These are phyloP conservation scores for Saksenaea oblongispora DNA, from an alignment of 371 early-diverging fungal species.

Conservation along the genomic window DNA sequence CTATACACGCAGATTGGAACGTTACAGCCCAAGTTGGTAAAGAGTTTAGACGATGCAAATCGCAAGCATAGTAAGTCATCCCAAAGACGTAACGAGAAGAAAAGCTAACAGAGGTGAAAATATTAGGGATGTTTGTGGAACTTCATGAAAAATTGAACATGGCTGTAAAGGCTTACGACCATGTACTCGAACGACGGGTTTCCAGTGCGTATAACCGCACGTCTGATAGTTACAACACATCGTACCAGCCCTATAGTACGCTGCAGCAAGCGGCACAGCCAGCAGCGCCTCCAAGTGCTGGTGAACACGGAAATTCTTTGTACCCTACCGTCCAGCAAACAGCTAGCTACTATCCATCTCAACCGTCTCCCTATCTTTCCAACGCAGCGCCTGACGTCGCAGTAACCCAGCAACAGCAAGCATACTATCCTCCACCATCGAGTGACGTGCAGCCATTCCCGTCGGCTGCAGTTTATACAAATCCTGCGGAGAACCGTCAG, in stretches of 20 bases:
- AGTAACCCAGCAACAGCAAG: background rate
- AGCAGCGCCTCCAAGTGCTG: background rate
- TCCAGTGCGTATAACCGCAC: constrained; percentile 29
- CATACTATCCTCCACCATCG: background rate
- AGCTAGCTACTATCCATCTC: background rate
- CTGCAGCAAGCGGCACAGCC: constrained; percentile 4
- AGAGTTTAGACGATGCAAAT: constrained; percentile 64
- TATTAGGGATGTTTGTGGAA: constrained; percentile 50
- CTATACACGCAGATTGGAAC: constrained; percentile 71
- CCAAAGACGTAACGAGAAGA: background rate
- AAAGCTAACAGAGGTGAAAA: background rate
- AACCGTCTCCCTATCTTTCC: constrained; percentile 1
- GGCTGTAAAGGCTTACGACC: constrained; percentile 81
- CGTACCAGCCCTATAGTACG: background rate
- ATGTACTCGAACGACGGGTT: constrained; percentile 70
- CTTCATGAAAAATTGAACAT: constrained; percentile 74
- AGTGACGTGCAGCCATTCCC: background rate
- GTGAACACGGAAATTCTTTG: background rate
- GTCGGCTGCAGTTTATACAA: constrained; percentile 15
- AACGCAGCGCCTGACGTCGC: background rate
- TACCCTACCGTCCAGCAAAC: background rate
- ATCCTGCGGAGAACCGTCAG: constrained; percentile 12
- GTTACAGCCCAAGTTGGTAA: constrained; percentile 70
- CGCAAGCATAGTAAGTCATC: constrained; percentile 58
- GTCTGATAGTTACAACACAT: background rate